Evolutionary conservation across 2,329 filamentous ascomycete genomes (phyloP), one percentile per base, ranked within the genome.

Genomic region (Chaetothyriales sp.): DNA sequence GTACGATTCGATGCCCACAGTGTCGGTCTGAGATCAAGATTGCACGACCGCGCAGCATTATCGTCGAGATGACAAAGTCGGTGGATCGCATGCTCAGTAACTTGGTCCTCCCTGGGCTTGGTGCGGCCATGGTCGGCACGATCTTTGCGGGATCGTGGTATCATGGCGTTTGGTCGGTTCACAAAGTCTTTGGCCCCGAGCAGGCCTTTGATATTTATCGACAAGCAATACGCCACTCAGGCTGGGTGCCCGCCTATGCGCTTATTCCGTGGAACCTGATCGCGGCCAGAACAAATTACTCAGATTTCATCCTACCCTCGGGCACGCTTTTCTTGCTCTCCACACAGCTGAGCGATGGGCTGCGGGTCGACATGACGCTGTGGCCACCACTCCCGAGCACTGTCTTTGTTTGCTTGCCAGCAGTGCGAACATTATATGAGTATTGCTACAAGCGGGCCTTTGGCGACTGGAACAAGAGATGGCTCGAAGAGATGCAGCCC

Each of bases 21-120:
- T 98, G 92, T 75, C 92, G 94, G 65, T 77, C 80, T 1, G 76
- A 80, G 57, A 94, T 96, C 60, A 71, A 77, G 49, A 73, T 96
- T 25, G 77, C 83, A 48, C 81, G 89, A 47, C 84, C 85, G 12
- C 78, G 76, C 61, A 88, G 89, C 62, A 71, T 78, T 19, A 67
- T 92, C 19, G 79, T 96, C 25, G 77, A 83, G 49, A 61, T 81
- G 0, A 76, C 81, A 54, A 78, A 83, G 48, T 65, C 70, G 15
- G 56, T 85, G 8, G 75, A 83, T 59, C 69, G 71, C 39, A 63
- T 69, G 65, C 80, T 72, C 63, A 78, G 68, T 56, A 74, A 65
- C 32, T 71, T 86, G 9, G 72, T 83, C 19, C 65, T 89, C 3
- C 78, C 92, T 4, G 73, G 81, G 2, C 75, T 80, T 44, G 74